Evolutionary conservation across 495 filamentous ascomycete genomes (phyloP), one percentile per base, ranked within the genome.

Genomic region (Clohesyomyces aquaticus): DNA sequence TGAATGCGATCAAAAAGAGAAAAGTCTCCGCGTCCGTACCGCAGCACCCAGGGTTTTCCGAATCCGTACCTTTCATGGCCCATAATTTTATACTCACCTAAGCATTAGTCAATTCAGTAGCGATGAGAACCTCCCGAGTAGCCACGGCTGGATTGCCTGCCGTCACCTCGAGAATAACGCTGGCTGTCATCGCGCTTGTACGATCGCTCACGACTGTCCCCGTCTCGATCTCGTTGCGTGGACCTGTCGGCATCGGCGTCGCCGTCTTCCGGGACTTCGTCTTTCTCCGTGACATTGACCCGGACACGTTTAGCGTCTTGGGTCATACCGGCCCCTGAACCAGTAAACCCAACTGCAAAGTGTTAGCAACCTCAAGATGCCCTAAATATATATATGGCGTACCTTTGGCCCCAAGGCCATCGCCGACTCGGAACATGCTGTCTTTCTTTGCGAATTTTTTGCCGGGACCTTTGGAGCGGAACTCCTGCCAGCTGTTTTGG

Each of bases 401-500:
- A 96, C 93, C 93, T 87, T 91, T 82, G 48, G 90, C 91, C 67
- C 91, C 84, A 12, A 93, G 80, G 46, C 90, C 88, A 25, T 95
- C 91, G 0, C 89, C 90, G 1, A 93, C 96, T 25, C 95, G 84
- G 70, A 98, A 98, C 94, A 97, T 96, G 78, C 90, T 95, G 16
- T 98, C 92, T 79, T 96, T 96, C 77, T 90, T 91, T 9, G 77
- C 79, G 25, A 73, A 71, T n/a, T 77, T 66, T 75, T 90, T 91
- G 48, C 85, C 88, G 41, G 91, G 91, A 19, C 89, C 88, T 77
- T 93, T 96, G 67, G 79, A 79, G 41, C 83, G 86, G 73, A 95
- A 98, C 68, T 93, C 88, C 75, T 97, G 88, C 94, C 94, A 98
- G 71, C 94, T 96, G 67, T 81, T 38, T 38, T 38, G 32, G 32